Base-by-base conservation (phyloP, 176 grass and related monocot genomes). In the Musa acuminata region DNA sequence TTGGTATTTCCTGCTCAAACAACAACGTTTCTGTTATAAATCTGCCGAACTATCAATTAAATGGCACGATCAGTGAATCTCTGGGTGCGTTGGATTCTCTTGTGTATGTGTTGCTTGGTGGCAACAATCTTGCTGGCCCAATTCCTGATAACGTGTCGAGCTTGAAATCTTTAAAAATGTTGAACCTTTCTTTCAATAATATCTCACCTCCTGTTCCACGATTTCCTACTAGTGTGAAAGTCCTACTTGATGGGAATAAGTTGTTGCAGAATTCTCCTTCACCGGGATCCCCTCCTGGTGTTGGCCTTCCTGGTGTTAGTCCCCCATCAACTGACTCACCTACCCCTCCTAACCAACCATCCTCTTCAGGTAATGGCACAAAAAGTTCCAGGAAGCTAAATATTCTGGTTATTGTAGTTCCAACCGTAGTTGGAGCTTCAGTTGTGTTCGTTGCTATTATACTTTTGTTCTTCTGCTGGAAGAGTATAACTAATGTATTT, bases 131-230 rank as follows among this genome's bases (percentile, higher is more conserved):
- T 64, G 85, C 86, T 0, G 95, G 95, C 3, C 63, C 13, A 26
- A 82, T 98, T 66, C 95, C 95, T 3, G 57, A 71, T 1, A 89
- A 72, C 58, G 85, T 94, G n/a, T 63, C 72, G 0, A 69, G 10
- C n/a, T 76, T 98, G 72, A 87, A 75, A 73, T 85, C 76, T 1
- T 85, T 98, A 8, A 63, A 76, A 73, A 79, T 78, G 65, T 59
- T 98, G 21, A 83, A 98, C 69, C 16, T 98, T 12, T 89, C 88
- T 72, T 85, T 43, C 55, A 98, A 98, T 62, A 67, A 91, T 73
- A 48, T 98, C 52, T 13, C 51, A 0, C 90, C 90, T 49, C 95
- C 95, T 0, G 78, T 94, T 65, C 95, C 95, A 1, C 14, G 20
- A 2, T 98, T 98, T 78, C 27, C 49, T 1, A 71, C n/a, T 8